A percentile compares a stretch with the other conserved stretches of the same genome.
phyloP scores from a whole-genome alignment of 1,139 yeast genomes.

The Geotrichum reessii region DNA sequence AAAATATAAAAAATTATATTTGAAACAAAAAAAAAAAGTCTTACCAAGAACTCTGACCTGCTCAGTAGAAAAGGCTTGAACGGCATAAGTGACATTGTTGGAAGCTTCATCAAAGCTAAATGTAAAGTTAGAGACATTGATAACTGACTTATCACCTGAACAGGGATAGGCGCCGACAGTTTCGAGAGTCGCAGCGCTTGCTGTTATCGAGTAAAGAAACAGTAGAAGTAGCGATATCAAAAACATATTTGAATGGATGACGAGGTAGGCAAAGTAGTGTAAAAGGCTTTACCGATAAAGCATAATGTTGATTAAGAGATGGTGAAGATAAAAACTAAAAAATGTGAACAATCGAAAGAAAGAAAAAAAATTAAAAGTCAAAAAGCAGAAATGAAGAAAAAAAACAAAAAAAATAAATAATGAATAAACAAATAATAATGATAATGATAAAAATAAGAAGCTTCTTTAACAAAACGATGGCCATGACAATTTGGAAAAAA shows the following conservation, averaged over 20 bases:
- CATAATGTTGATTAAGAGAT: not conserved
- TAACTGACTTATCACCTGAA: conserved; percentile 10
- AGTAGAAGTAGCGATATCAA: not conserved
- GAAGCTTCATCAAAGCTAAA: conserved; percentile 20
- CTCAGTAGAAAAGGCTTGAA: conserved; percentile 22
- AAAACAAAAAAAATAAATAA: not conserved
- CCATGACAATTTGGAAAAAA: not conserved
- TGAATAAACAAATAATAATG: no score
- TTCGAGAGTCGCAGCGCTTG: conserved; percentile 14
- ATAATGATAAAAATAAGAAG: no score
- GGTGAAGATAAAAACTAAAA: not conserved
- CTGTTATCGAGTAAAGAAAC: not conserved
- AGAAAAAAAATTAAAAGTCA: not conserved
- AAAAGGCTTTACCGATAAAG: not conserved
- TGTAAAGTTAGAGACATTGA: conserved; percentile 22
- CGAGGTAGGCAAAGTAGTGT: not conserved
- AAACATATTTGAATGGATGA: not conserved
- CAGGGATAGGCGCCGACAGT: conserved; percentile 24
- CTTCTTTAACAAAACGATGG: no score
- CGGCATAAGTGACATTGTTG: conserved; percentile 25
- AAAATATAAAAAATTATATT: not conserved
- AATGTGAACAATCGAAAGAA: not conserved
- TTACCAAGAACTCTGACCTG: conserved; percentile 22
- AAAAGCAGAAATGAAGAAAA: not conserved
- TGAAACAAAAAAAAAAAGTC: conserved; percentile 8